phyloP scores from a whole-genome alignment of 331 rosid genomes.

The Stylosanthes scabra region DNA sequence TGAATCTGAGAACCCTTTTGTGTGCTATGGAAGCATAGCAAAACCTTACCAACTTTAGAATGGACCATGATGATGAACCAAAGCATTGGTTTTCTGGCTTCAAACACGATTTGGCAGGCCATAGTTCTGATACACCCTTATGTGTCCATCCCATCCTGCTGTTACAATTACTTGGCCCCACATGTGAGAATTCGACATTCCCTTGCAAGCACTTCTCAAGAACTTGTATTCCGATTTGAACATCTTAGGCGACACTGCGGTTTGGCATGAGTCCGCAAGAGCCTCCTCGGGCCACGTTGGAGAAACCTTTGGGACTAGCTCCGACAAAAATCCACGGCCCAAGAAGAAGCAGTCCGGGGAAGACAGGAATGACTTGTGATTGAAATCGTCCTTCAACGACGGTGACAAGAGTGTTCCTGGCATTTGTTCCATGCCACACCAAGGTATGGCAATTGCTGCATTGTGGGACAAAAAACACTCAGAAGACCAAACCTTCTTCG shows the following conservation, averaged over 20 bases:
- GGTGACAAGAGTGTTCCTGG: constrained; percentile 56
- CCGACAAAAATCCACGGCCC: constrained; percentile 59
- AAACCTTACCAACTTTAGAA: constrained; percentile 5
- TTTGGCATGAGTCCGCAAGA: constrained; percentile 52
- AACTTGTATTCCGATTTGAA: constrained; percentile 66
- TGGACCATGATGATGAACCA: constrained; percentile 30
- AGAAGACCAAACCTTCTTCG: constrained; percentile 57
- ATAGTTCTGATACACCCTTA: constrained; percentile 67
- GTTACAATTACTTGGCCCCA: constrained; percentile 78
- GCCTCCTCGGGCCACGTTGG: constrained; percentile 78
- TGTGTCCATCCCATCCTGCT: constrained; percentile 74
- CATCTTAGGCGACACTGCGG: constrained; percentile 46
- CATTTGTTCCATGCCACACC: constrained; percentile 66
- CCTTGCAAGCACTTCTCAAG: constrained; percentile 69
- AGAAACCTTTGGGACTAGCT: constrained; percentile 62
- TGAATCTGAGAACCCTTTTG: too few relatives aligned
- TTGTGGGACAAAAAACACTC: constrained; percentile 70
- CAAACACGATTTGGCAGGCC: constrained; percentile 63
- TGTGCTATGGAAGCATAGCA: constrained; percentile 35
- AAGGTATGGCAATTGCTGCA: constrained; percentile 67
- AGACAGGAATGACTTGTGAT: constrained; percentile 48
- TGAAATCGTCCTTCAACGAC: constrained; percentile 38
- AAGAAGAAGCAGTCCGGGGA: constrained; percentile 73
- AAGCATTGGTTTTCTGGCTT: constrained; percentile 19
- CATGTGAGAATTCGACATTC: constrained; percentile 61